A percentile compares a stretch with the other conserved stretches of the same genome.
Conservation (phyloP, 2,329 filamentous ascomycete genomes). For the Diaporthe sp. region DNA sequence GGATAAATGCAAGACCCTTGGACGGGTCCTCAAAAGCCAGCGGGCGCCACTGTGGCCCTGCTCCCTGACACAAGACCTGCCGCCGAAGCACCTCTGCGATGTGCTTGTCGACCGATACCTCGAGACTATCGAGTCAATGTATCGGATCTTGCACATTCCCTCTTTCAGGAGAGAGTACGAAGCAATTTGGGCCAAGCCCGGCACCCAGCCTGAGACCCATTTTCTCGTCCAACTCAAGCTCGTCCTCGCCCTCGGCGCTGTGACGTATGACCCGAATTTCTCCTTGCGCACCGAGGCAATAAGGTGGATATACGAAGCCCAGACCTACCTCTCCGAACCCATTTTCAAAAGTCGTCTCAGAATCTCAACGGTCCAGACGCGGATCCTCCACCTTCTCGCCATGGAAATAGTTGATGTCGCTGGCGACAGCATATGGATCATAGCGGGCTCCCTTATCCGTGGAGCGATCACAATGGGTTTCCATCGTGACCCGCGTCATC, state of each 20-base stretch:
- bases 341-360: constrained; percentile 61
- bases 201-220: constrained; percentile 45
- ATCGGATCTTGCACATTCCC: constrained; percentile 67
- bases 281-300: constrained; percentile 54
- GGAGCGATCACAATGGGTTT: constrained; percentile 67
- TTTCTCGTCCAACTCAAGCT: constrained; percentile 66
- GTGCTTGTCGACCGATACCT: constrained; percentile 64
- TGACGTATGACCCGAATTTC: constrained; percentile 57
- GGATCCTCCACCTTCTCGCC: constrained; percentile 62
- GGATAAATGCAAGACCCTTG: constrained; percentile 53
- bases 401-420: constrained; percentile 58
- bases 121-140: constrained; percentile 64
- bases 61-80: constrained; percentile 53
- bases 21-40: constrained; percentile 52
- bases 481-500: constrained; percentile 64
- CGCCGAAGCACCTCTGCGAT: constrained; percentile 55
- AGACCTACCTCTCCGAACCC: constrained; percentile 59
- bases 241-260: constrained; percentile 61
- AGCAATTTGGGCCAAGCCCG: constrained; percentile 55
- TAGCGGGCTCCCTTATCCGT: constrained; percentile 60
- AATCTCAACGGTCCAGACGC: constrained; percentile 60
- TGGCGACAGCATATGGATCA: constrained; percentile 63
- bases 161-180: constrained; percentile 66
- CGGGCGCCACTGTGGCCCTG: constrained; percentile 48
- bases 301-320: constrained; percentile 64